Percentiles rank a stretch among this genome's conserved stretches.
phyloP scores from a whole-genome alignment of 441 rosid species.

The Geranium incanum region DNA sequence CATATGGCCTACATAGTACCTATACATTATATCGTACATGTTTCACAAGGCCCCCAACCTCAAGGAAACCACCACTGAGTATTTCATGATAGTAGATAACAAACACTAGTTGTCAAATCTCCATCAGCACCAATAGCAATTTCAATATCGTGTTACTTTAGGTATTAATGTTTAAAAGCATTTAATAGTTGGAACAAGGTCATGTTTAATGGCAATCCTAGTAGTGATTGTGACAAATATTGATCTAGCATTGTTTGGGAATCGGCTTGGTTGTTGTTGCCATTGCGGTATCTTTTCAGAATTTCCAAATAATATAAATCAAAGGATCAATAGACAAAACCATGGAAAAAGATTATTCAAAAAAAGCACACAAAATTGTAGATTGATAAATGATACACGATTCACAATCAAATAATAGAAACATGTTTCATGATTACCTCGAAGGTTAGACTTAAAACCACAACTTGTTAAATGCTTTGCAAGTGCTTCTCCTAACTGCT shows the following conservation, averaged over 20 bases:
- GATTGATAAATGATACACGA: not conserved
- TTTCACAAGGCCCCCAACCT: not conserved
- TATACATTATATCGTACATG: not conserved
- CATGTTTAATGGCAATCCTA: not conserved
- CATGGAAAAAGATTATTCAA: not conserved
- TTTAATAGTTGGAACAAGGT: not conserved
- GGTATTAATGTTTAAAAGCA: not conserved
- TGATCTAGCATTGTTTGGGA: not conserved
- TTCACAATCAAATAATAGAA: constrained; percentile 12
- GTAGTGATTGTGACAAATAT: not conserved
- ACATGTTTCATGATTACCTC: constrained; percentile 41
- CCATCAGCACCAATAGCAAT: constrained; percentile 13
- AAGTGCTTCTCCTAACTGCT: constrained; percentile 74
- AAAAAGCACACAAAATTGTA: not conserved
- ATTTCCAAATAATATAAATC: not conserved
- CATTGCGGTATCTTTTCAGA: not conserved
- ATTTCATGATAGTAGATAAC: not conserved
- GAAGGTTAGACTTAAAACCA: constrained; percentile 70
- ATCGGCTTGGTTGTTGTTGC: too few relatives aligned
- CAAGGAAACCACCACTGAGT: not conserved
- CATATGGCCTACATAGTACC: not conserved
- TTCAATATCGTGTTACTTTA: not conserved
- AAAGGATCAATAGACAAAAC: not conserved
- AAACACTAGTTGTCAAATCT: not conserved
- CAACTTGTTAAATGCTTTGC: constrained; percentile 77